Base-by-base conservation (phyloP, 202 grass and related monocot species). In the Bolboschoenoplectus hybrid region DNA sequence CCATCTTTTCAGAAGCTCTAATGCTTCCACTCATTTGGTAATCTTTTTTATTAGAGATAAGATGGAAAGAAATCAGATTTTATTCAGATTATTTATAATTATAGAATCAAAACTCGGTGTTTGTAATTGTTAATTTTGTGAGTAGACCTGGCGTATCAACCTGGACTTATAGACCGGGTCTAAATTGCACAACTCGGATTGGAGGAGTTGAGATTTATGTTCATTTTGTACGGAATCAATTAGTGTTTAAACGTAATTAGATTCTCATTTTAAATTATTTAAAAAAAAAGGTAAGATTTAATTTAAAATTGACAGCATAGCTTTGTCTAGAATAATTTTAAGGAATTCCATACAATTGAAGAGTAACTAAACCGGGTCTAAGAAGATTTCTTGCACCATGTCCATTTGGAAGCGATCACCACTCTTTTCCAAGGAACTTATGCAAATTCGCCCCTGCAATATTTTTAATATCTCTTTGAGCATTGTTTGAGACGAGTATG, bases 341-440 rank as follows among this genome's bases (percentile, higher is more conserved):
- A 55, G 38, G 10, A 14, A 12, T 52, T 34, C 62, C 7, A 4
- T 64, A 63, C 43, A 67, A 38, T 9, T 66, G 58, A 36, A 67
- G 32, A 43, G 80, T 19, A 19, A n/a, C 40, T 64, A 61, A 50
- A 82, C 40, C 60, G 2, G 58, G 80, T 82, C 4, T 50, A 66
- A 9, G 17, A 45, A 7, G 41, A 16, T 80, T 61, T 80, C 56
- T 16, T 7, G 17, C 20, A 55, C 43, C 43, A 44, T 44, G 5
- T 26, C 14, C 9, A 3, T 51, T 77, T 78, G 50, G 26, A 43
- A 57, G 3, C 32, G 8, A 17, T 56, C 32, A 41, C 20, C 36
- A 80, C 26, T 26, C 26, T 7, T 82, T 66, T 61, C 6, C 1
- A 16, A 66, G 17, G 46, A 63, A 10, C 7, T 47, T 82, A 82